phyloP scores from a whole-genome alignment of 176 grass and related monocot genomes.

The Eragrostis curvula region DNA sequence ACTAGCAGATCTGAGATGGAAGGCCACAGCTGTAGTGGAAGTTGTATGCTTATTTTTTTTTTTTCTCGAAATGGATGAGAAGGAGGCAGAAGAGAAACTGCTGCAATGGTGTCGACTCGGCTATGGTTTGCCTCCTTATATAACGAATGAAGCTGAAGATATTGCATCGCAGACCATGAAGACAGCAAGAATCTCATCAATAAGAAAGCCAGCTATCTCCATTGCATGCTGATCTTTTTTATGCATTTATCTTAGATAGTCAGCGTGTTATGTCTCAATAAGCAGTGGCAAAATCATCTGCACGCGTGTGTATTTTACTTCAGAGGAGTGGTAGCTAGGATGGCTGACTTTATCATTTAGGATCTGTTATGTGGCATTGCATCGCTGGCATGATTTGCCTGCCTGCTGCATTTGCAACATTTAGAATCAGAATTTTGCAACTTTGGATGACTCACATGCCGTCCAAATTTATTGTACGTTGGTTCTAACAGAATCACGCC shows the following conservation, averaged over 20 bases:
- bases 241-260: background rate
- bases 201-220: conserved; percentile 1
- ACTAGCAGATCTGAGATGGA: conserved; percentile 45
- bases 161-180: background rate
- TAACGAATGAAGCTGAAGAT: background rate
- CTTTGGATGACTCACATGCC: background rate
- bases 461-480: background rate
- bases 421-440: conserved; percentile 8
- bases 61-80: background rate
- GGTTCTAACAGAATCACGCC: background rate
- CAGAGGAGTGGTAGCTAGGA: background rate
- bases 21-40: conserved; percentile 44
- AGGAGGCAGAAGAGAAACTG: background rate
- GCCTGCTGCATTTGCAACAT: conserved; percentile 9
- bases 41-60: background rate
- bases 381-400: background rate
- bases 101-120: background rate
- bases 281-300: background rate
- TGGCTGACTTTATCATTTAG: conserved; percentile 13
- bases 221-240: background rate
- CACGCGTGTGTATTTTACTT: conserved; percentile 3
- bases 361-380: background rate
- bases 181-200: conserved; percentile 38
- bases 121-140: conserved; percentile 20
- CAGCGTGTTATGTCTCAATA: background rate